These are phyloP conservation scores for Rhizophagus prolifer DNA, from an alignment of 192 early-diverging fungal species.

Conservation along the genomic window DNA sequence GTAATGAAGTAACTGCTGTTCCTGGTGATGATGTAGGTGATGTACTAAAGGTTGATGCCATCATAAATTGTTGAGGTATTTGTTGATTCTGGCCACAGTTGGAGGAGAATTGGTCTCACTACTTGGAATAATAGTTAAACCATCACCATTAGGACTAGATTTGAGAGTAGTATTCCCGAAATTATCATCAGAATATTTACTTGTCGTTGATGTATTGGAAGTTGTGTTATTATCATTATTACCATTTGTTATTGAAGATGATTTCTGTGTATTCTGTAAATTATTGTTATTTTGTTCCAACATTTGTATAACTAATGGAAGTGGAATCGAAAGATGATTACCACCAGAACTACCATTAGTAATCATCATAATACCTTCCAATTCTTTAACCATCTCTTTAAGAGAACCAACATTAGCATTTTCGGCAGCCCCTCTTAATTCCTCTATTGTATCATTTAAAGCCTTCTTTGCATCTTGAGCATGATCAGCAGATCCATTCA, in stretches of 20 bases:
- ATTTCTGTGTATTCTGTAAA: neutral
- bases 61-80: neutral
- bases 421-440: neutral
- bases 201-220: neutral
- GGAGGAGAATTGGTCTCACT: neutral
- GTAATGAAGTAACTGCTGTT: too few relatives aligned
- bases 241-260: neutral
- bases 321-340: conserved; percentile 14
- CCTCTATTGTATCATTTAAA: conserved; percentile 18
- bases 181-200: neutral
- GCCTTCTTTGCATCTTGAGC: conserved; percentile 10
- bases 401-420: neutral
- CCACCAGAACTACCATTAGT: conserved; percentile 1
- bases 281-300: neutral
- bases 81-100: neutral
- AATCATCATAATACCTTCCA: conserved; percentile 16
- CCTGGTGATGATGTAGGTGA: neutral
- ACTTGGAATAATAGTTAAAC: neutral
- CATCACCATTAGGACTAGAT: neutral
- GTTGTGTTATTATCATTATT: neutral
- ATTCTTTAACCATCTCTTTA: conserved; percentile 6
- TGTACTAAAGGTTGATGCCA: neutral
- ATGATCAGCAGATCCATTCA: conserved; percentile 19
- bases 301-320: conserved; percentile 13
- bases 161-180: neutral